Percentiles rank a stretch among this genome's conserved stretches.
Conservation (phyloP, 164 flowering plant genomes). For the Vitis rupestris region DNA sequence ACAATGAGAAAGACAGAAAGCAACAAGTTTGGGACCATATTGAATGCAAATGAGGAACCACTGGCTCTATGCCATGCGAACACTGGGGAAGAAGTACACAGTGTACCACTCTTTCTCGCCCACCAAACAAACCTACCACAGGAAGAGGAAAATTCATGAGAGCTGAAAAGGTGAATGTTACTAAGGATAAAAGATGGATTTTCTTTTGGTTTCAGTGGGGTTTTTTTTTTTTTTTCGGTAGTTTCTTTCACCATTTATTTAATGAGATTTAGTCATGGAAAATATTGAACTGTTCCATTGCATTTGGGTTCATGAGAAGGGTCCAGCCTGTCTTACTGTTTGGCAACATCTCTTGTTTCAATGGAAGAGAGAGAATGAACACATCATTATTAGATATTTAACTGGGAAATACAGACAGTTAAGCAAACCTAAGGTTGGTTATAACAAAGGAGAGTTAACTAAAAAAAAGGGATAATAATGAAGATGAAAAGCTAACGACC, state of each 20-base stretch:
- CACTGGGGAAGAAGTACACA: not conserved
- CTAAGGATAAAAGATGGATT: not conserved
- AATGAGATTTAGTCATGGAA: too few species aligned
- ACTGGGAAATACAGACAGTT: not conserved
- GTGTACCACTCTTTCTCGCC: not conserved
- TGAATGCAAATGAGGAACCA: not conserved
- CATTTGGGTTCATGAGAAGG: too few species aligned
- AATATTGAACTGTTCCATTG: too few species aligned
- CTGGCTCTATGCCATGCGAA: not conserved
- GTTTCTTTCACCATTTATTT: too few species aligned
- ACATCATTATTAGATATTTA: slow-evolving; percentile 8
- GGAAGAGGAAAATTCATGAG: slow-evolving; percentile 5
- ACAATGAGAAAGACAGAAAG: not conserved
- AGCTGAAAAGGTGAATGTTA: not conserved
- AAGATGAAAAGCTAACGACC: slow-evolving; percentile 45
- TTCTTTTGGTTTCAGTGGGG: not conserved
- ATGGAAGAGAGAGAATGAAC: not conserved
- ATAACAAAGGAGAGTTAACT: not conserved
- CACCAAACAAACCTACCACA: not conserved
- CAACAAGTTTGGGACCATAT: not conserved
- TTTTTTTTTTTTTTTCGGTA: too few species aligned
- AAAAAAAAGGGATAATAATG: not conserved
- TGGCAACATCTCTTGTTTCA: too few species aligned
- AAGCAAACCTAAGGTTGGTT: slow-evolving; percentile 10
- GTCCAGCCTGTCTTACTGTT: too few species aligned